These are phyloP conservation scores for Trichoderma breve DNA, from an alignment of 2,329 filamentous ascomycete genomes.

Conservation along the genomic window DNA sequence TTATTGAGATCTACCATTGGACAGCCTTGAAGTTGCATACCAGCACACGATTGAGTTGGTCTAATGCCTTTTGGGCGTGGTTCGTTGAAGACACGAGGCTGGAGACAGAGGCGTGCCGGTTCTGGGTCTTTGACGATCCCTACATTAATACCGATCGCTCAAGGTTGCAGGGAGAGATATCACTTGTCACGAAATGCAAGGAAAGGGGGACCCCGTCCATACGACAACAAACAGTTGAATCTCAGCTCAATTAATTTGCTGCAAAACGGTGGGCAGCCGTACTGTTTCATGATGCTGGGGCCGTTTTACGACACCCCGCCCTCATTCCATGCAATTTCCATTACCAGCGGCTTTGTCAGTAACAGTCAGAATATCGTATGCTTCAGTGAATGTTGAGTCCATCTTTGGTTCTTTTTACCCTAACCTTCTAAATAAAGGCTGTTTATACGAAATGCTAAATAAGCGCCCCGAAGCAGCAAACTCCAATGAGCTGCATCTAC, in stretches of 20 bases:
- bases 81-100: constrained; percentile 4
- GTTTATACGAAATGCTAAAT: not conserved
- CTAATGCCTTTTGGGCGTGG: not conserved
- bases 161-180: not conserved
- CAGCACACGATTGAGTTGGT: not conserved
- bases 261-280: constrained; percentile 5
- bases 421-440: not conserved
- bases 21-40: not conserved
- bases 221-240: not conserved
- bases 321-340: constrained; percentile 17
- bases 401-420: not conserved
- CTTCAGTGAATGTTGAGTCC: not conserved
- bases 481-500: not conserved
- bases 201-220: not conserved
- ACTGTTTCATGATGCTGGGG: constrained; percentile 18
- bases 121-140: not conserved
- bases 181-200: not conserved
- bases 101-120: not conserved
- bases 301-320: constrained; percentile 16
- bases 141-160: constrained; percentile 9
- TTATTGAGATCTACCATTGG: constrained; percentile 5
- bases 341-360: not conserved
- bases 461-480: not conserved
- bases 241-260: constrained; percentile 17
- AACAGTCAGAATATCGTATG: not conserved